Conservation (phyloP, 495 filamentous ascomycete genomes). For the Xylaria cubensis region DNA sequence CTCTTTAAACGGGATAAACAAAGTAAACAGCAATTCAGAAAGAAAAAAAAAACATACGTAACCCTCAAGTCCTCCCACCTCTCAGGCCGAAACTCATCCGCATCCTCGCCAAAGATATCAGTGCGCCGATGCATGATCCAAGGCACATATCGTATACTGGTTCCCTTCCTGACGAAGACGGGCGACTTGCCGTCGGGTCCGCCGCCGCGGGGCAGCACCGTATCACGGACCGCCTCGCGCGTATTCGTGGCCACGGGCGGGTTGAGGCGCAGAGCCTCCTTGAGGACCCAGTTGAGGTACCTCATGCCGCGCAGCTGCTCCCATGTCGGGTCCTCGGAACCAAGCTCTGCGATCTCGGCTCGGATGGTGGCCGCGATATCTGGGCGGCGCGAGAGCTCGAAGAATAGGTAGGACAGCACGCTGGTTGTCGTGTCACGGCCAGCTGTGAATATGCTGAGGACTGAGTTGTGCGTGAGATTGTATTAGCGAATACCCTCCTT, state of each 20-base stretch:
- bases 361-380: slow-evolving; percentile 57
- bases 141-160: slow-evolving; percentile 52
- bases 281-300: slow-evolving; percentile 58
- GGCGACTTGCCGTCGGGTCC: slow-evolving; percentile 55
- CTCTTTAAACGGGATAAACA: neutral
- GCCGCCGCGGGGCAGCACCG: slow-evolving; percentile 48
- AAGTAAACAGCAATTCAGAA: neutral
- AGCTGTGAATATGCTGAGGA: slow-evolving; percentile 39
- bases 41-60: slow-evolving; percentile 21
- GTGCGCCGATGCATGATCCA: slow-evolving; percentile 54
- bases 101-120: slow-evolving; percentile 53
- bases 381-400: slow-evolving; percentile 62
- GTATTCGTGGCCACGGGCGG: slow-evolving; percentile 65
- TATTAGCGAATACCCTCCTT: neutral
- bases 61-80: slow-evolving; percentile 48
- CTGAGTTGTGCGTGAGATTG: neutral
- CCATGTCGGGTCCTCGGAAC: slow-evolving; percentile 43
- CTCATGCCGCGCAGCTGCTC: slow-evolving; percentile 55
- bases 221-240: slow-evolving; percentile 58
- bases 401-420: slow-evolving; percentile 65
- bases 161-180: slow-evolving; percentile 53
- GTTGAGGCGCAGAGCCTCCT: slow-evolving; percentile 62
- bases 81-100: slow-evolving; percentile 53
- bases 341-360: slow-evolving; percentile 51
- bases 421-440: slow-evolving; percentile 68